Evolutionary conservation across 805 yeast genomes (phyloP).

Genomic region (Metschnikowia noctiluminum): DNA sequence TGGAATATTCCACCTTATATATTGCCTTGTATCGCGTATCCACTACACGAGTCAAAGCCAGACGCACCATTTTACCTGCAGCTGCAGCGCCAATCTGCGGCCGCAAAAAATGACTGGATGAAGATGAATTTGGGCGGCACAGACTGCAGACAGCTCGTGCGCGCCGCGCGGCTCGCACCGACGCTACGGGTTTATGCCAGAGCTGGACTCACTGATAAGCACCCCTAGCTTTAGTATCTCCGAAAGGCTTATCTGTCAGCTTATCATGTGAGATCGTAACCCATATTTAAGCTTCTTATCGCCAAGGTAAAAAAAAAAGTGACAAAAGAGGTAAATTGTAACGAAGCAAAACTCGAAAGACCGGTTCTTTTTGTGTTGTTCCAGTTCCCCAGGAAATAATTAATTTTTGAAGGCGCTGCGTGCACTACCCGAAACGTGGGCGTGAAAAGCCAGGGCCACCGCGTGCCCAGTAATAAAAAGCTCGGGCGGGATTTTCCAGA

Average conservation of each 20-base stretch:
- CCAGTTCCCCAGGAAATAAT: background rate
- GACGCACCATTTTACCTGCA: background rate
- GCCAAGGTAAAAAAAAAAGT: too few species aligned
- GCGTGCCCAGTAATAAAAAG: background rate
- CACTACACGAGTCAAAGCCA: background rate
- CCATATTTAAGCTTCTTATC: background rate
- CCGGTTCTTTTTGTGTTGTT: background rate
- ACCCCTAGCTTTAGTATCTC: background rate
- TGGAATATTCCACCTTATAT: background rate
- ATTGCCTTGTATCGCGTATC: background rate
- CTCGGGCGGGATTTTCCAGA: background rate
- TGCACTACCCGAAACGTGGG: conserved; percentile 5
- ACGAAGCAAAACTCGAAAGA: background rate
- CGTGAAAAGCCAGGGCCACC: background rate
- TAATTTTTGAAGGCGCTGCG: background rate
- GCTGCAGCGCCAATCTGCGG: background rate
- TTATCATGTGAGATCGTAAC: background rate
- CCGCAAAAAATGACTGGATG: background rate
- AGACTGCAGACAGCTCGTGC: background rate
- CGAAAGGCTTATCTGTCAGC: background rate
- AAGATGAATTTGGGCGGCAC: background rate
- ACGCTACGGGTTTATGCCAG: background rate
- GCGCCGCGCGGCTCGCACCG: background rate
- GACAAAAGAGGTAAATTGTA: background rate
- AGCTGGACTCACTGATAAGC: background rate